phyloP scores from a whole-genome alignment of 176 grass and related monocot genomes.

The Olyra latifolia region DNA sequence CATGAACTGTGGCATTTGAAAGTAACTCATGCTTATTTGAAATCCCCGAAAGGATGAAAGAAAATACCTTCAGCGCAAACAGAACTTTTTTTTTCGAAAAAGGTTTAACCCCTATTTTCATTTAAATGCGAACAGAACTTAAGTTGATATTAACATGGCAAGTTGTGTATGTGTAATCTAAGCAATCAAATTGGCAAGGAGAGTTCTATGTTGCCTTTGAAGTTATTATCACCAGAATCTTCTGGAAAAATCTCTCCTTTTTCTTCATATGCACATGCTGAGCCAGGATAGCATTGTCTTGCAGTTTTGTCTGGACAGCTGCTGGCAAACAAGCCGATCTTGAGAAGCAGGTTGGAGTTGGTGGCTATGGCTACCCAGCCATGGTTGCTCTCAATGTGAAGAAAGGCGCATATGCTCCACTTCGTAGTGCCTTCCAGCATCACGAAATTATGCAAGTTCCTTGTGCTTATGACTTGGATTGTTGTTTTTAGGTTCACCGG shows the following conservation, averaged over 20 bases:
- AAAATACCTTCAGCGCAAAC: neutral
- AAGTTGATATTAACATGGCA: neutral
- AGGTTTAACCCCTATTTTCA: too few relatives aligned
- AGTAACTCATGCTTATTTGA: neutral
- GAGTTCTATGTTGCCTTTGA: neutral
- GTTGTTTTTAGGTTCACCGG: neutral
- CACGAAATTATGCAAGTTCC: conserved; percentile 77
- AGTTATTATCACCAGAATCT: neutral
- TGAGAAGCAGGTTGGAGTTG: conserved; percentile 88
- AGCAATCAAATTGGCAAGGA: neutral
- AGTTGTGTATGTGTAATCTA: neutral
- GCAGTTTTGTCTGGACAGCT: conserved; percentile 88
- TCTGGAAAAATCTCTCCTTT: neutral
- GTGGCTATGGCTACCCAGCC: conserved; percentile 95
- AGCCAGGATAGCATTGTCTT: conserved; percentile 14
- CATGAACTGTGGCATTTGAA: neutral
- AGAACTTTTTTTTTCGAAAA: neutral
- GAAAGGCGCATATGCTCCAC: conserved; percentile 84
- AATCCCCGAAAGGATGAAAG: neutral
- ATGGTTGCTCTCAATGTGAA: conserved; percentile 96
- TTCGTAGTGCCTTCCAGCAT: conserved; percentile 76
- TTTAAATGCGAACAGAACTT: neutral
- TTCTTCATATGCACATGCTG: conserved; percentile 22
- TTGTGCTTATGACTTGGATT: neutral
- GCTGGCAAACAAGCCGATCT: conserved; percentile 88